phyloP scores from a whole-genome alignment of 176 grass and related monocot species.

The Pontederia crassipes region DNA sequence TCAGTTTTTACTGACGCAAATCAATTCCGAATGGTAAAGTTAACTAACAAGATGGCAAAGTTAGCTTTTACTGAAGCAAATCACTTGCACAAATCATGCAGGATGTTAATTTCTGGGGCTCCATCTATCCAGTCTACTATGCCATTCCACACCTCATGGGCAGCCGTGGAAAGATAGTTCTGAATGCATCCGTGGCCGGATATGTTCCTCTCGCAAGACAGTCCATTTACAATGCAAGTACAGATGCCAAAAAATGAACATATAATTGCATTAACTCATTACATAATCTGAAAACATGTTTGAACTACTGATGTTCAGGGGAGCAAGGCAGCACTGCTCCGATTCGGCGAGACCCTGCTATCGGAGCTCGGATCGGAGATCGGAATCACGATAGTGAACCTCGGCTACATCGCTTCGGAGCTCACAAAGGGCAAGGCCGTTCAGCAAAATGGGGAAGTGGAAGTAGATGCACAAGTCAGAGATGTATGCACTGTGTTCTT shows the following conservation, averaged over 20 bases:
- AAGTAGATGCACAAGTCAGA: slow-evolving; percentile 45
- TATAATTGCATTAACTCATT: not conserved
- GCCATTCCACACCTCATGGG: slow-evolving; percentile 66
- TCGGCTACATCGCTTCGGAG: slow-evolving; percentile 70
- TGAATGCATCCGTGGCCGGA: slow-evolving; percentile 69
- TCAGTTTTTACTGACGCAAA: too few relatives aligned
- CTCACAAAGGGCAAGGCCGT: slow-evolving; percentile 74
- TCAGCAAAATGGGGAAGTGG: slow-evolving; percentile 54
- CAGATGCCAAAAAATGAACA: not conserved
- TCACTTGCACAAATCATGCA: slow-evolving; percentile 3
- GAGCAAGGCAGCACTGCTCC: slow-evolving; percentile 61
- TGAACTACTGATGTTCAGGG: slow-evolving; percentile 29
- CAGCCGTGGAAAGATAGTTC: slow-evolving; percentile 66
- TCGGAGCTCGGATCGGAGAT: slow-evolving; percentile 51
- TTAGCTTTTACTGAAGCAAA: too few relatives aligned
- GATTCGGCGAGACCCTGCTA: slow-evolving; percentile 64
- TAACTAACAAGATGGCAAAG: too few relatives aligned
- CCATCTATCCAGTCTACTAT: slow-evolving; percentile 74
- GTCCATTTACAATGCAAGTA: slow-evolving; percentile 85
- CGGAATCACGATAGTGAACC: slow-evolving; percentile 57
- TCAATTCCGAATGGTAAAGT: too few relatives aligned
- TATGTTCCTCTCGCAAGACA: slow-evolving; percentile 52
- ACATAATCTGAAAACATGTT: not conserved
- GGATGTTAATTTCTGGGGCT: slow-evolving; percentile 90
- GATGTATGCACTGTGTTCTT: slow-evolving; percentile 25